Base-by-base conservation (phyloP, 352 stramenopile genomes). In the Globisporangium spiculum region DNA sequence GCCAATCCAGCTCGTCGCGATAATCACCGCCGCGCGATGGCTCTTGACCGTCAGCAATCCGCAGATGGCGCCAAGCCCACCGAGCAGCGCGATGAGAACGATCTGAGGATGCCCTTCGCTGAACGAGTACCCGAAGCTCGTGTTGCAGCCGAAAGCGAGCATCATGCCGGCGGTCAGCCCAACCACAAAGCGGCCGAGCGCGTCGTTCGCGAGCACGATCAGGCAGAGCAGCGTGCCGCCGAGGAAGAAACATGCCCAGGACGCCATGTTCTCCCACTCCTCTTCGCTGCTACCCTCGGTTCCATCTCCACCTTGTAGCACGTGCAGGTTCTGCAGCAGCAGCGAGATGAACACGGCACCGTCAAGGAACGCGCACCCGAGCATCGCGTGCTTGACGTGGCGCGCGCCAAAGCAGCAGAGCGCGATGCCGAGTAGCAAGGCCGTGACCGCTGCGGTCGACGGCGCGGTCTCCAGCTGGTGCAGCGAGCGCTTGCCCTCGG, bases 191-290 rank as follows among this genome's bases (percentile, higher is more conserved):
- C 55, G 68, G 18, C 60, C 74, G 22, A 70, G 44, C 6, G 22
- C 34, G 57, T 53, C 65, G 41, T 61, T 69, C 38, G 63, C 70
- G 50, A 81, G 65, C 34, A 75, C 70, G 27, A 78, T 9, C 14
- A 74, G 12, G 9, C 67, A 74, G 52, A 73, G 72, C 24, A 80
- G 53, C 9, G 69, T 60, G 24, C 78, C 78, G 14, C 74, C 67
- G 8, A 84, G 54, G 38, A 79, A 67, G 64, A 86, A 86, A n/a
- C 64, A 71, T 2, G 57, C 71, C 78, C 78, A 86, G 32, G 78
- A 80, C 20, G 66, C 67, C 1, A 71, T 68, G 20, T 68, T 67
- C 24, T 73, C 54, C 71, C 72, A 86, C 8, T 60, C 55, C 54
- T 36, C 26, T 2, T 14, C 34, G 54, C 54, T 22, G 54, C 44